These are phyloP conservation scores for Aspergillus proliferans DNA, from an alignment of 2,329 filamentous ascomycete genomes.

Conservation along the genomic window DNA sequence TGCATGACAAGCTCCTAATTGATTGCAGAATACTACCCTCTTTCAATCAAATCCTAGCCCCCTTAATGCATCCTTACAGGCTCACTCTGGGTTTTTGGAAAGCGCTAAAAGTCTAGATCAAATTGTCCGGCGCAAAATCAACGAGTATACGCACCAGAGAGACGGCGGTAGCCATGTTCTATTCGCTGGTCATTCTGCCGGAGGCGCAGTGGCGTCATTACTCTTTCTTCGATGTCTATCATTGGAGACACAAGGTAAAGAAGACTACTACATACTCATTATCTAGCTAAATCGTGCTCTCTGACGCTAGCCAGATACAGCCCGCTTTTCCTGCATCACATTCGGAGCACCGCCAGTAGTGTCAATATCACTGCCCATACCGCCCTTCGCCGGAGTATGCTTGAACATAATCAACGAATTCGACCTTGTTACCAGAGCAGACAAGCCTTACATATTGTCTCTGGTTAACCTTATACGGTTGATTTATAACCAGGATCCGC, in stretches of 20 bases:
- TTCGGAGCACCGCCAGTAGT: conserved; percentile 2
- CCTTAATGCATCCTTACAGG: not conserved
- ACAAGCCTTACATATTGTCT: conserved; percentile 1
- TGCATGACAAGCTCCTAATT: not conserved
- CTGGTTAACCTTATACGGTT: not conserved
- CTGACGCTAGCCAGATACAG: not conserved
- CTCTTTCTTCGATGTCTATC: conserved; percentile 2
- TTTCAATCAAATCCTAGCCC: not conserved
- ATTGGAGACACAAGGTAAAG: not conserved
- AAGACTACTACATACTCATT: not conserved
- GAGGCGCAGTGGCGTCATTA: conserved; percentile 4
- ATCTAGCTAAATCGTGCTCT: not conserved
- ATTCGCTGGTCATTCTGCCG: conserved; percentile 2
- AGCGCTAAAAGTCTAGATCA: not conserved
- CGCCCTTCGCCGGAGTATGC: not conserved
- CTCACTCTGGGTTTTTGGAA: not conserved
- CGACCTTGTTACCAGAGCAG: conserved; percentile 3
- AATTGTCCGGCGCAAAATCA: not conserved
- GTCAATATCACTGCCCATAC: not conserved
- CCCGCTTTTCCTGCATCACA: conserved; percentile 2
- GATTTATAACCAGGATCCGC: not conserved
- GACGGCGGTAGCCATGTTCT: not conserved
- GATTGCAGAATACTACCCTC: not conserved
- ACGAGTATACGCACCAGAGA: not conserved
- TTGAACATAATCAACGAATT: conserved; percentile 4